These are phyloP conservation scores for Lactarius sp. DNA, from an alignment of 768 basidiomycete species.

Conservation along the genomic window DNA sequence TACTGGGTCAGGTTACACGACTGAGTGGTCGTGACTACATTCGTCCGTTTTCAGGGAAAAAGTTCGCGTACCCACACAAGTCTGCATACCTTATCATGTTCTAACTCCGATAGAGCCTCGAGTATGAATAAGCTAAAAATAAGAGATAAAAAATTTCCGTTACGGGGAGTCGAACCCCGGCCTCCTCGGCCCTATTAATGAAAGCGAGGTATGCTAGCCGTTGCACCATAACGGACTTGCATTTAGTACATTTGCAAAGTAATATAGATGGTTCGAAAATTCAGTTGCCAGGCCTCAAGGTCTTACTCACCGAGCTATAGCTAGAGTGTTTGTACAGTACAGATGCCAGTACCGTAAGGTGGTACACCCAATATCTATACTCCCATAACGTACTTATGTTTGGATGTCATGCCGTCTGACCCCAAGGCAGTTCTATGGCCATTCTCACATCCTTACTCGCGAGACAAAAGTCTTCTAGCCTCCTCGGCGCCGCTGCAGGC, in stretches of 20 bases:
- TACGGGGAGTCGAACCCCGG: slow-evolving; percentile 25
- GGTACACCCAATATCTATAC: background rate
- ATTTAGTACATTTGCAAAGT: background rate
- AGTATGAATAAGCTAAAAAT: background rate
- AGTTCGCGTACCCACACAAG: too few species aligned
- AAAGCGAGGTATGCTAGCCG: slow-evolving; percentile 25
- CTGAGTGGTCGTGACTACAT: too few species aligned
- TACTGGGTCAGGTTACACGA: too few species aligned
- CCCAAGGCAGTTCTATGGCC: background rate
- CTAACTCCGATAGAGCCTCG: too few species aligned
- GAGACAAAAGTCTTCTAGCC: background rate
- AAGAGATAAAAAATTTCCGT: slow-evolving; percentile 8
- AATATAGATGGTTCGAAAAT: background rate
- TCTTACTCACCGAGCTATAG: too few species aligned
- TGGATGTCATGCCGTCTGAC: background rate
- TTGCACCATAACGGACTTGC: slow-evolving; percentile 23
- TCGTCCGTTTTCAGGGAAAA: too few species aligned
- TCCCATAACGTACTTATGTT: background rate
- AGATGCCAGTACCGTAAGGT: background rate
- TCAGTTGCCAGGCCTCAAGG: too few species aligned
- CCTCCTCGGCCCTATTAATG: slow-evolving; percentile 14
- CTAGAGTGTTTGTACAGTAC: too few species aligned
- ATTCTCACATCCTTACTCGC: background rate
- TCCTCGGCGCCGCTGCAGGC: slow-evolving; percentile 5
- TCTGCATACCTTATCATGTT: too few species aligned